Evolutionary conservation across 2,329 filamentous ascomycete genomes (phyloP).

Genomic region (Apiospora saccharicola): DNA sequence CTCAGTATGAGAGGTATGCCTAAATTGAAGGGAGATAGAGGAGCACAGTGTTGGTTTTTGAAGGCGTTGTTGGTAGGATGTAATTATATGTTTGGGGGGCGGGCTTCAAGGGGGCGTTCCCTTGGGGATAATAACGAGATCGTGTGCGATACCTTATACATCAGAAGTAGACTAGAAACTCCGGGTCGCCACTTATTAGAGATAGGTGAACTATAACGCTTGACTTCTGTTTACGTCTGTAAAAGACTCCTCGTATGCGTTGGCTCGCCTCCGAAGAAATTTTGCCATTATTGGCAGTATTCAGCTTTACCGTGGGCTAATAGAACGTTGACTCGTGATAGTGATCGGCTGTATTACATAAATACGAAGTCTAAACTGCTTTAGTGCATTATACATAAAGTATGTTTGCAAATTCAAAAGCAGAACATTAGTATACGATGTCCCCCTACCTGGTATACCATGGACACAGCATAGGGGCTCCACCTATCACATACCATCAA

Average conservation of each 20-base stretch:
- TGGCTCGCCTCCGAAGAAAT: not conserved
- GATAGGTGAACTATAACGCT: not conserved
- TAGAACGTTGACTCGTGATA: not conserved
- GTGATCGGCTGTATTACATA: not conserved
- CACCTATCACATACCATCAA: not conserved
- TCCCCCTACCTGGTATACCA: not conserved
- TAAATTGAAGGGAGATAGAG: no score
- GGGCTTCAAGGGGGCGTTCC: not conserved
- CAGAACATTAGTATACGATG: no score
- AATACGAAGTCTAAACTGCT: no score
- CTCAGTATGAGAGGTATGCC: conserved; percentile 9
- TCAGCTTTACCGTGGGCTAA: not conserved
- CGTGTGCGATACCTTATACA: not conserved
- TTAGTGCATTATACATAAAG: not conserved
- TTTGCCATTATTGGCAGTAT: not conserved
- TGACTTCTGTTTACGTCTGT: not conserved
- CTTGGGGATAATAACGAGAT: not conserved
- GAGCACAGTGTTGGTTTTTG: no score
- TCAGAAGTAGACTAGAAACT: not conserved
- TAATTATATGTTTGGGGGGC: not conserved
- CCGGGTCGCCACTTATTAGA: not conserved
- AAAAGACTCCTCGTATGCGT: not conserved
- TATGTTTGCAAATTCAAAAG: not conserved
- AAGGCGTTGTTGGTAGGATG: not conserved
- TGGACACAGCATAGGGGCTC: not conserved